Conservation (phyloP, 345 rosid genomes). For the Hibiscus mutabilis region DNA sequence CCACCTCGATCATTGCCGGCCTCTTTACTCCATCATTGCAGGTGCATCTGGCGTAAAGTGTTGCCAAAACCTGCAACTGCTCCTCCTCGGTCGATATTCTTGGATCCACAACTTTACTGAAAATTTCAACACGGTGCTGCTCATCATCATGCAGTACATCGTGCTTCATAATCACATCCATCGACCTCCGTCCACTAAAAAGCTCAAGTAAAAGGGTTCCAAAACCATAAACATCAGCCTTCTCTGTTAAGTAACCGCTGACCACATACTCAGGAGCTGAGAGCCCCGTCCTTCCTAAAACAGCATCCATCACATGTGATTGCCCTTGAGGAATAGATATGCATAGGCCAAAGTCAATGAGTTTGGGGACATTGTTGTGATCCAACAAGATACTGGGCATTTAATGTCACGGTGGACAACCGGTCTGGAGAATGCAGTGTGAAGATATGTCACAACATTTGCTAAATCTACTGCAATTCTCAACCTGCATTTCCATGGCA, state of each 20-base stretch:
- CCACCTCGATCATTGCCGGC: conserved; percentile 23
- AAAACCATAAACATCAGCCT: conserved; percentile 17
- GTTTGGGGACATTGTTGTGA: conserved; percentile 7
- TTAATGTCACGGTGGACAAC: conserved; percentile 10
- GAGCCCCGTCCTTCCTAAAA: not conserved
- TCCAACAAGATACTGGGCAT: not conserved
- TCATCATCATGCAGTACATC: not conserved
- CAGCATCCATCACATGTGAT: not conserved
- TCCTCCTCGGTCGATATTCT: not conserved
- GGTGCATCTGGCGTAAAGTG: conserved; percentile 1
- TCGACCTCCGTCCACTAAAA: conserved; percentile 1
- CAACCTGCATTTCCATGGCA: conserved; percentile 15
- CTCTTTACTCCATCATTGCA: not conserved
- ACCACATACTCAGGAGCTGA: not conserved
- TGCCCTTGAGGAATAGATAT: conserved; percentile 22
- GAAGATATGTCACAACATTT: conserved; percentile 13
- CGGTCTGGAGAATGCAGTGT: conserved; percentile 19
- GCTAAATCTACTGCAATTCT: conserved; percentile 21
- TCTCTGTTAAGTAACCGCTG: conserved; percentile 18
- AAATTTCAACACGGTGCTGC: not conserved
- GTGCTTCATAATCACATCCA: too few relatives aligned
- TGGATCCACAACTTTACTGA: not conserved
- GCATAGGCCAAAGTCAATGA: conserved; percentile 2
- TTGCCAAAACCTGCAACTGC: not conserved
- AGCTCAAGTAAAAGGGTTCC: conserved; percentile 16